A percentile compares a stretch with the other conserved stretches of the same genome.
Evolutionary conservation across 148 eudicot species (phyloP).

Genomic region (Euryodendron excelsum): DNA sequence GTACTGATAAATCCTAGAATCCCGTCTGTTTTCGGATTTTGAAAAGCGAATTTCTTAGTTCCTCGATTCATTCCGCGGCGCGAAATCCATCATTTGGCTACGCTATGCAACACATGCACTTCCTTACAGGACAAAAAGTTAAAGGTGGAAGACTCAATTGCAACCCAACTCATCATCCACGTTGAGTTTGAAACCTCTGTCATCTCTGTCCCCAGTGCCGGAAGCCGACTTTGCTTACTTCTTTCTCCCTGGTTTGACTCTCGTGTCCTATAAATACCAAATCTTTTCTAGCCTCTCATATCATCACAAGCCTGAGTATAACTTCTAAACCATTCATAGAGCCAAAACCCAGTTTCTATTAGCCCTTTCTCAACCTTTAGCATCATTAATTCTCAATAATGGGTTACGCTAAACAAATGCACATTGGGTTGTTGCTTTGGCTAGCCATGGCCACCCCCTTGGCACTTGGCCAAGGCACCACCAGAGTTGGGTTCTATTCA

Average conservation of each 20-base stretch:
- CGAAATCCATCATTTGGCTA: no score
- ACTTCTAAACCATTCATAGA: background rate
- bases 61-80: no score
- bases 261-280: background rate
- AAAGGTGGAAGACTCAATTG: no score
- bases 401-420: background rate
- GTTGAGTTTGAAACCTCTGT: no score
- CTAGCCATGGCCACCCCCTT: slow-evolving; percentile 13
- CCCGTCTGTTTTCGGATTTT: no score
- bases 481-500: slow-evolving; percentile 39
- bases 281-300: background rate
- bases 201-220: background rate
- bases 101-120: no score
- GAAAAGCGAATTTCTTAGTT: no score
- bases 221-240: background rate
- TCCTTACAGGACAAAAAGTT: no score
- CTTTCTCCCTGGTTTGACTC: background rate
- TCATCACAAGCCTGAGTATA: background rate
- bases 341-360: background rate
- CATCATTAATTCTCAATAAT: background rate
- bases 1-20: no score
- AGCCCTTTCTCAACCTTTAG: background rate
- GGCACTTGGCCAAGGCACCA: slow-evolving; percentile 41
- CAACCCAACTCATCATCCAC: no score
- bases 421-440: slow-evolving; percentile 9